Evolutionary conservation across 805 yeast species (phyloP).

Genomic region (Sugiyamaella smithiae): DNA sequence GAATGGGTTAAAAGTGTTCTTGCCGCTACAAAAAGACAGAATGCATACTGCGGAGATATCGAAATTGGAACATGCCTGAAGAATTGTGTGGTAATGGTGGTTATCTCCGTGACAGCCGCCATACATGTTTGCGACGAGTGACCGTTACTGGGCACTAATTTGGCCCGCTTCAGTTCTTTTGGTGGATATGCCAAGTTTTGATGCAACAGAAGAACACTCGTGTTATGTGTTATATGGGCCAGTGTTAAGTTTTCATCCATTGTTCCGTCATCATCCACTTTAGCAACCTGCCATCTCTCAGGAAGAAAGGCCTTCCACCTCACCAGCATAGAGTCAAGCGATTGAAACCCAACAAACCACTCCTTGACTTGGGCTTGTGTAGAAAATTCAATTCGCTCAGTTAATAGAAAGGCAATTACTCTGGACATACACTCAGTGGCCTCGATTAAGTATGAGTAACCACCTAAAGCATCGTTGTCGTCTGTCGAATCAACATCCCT

Average conservation of each 20-base stretch:
- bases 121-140: conserved; percentile 16
- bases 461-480: conserved; percentile 15
- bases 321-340: conserved; percentile 14
- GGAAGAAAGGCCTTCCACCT: conserved; percentile 18
- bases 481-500: conserved; percentile 11
- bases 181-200: conserved; percentile 19
- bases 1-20: conserved; percentile 17
- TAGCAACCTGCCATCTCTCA: conserved; percentile 13
- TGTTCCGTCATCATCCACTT: conserved; percentile 7
- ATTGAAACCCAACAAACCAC: conserved; percentile 14
- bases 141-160: background rate
- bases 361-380: background rate
- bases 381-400: conserved; percentile 8
- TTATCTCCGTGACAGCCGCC: conserved; percentile 17
- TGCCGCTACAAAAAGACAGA: conserved; percentile 18
- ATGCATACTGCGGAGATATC: conserved; percentile 18
- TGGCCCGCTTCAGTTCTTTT: background rate
- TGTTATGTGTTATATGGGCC: conserved; percentile 17
- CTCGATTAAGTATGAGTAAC: conserved; percentile 17
- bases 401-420: conserved; percentile 11
- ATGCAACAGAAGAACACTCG: conserved; percentile 16
- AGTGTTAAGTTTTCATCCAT: conserved; percentile 20
- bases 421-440: conserved; percentile 18
- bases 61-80: conserved; percentile 10
- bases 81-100: conserved; percentile 17